Percentiles rank a stretch among this genome's conserved stretches.
Conservation (phyloP, 2,329 filamentous ascomycete genomes). For the Phaeophleospora eucalypticola region DNA sequence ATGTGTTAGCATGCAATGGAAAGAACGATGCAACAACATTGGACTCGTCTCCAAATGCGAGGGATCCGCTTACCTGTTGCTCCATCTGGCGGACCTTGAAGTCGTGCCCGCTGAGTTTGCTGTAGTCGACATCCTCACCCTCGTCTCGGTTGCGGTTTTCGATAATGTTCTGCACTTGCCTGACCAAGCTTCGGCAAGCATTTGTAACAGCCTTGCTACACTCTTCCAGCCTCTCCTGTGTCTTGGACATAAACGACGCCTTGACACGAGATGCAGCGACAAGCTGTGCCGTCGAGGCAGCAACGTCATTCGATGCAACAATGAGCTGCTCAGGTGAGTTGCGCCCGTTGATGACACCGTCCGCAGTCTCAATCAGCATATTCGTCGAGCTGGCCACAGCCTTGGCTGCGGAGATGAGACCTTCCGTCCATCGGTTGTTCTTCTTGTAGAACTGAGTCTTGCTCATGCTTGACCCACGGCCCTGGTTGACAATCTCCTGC, state of each 20-base stretch:
- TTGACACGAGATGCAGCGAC: conserved; percentile 95
- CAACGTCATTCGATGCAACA: conserved; percentile 94
- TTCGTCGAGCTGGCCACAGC: conserved; percentile 92
- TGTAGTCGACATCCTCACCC: conserved; percentile 77
- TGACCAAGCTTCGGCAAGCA: conserved; percentile 80
- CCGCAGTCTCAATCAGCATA: conserved; percentile 94
- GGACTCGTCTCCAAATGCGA: background rate
- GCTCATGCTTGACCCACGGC: conserved; percentile 69
- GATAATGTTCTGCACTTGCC: conserved; percentile 93
- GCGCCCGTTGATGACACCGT: conserved; percentile 85
- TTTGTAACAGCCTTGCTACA: conserved; percentile 89
- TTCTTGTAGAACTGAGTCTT: conserved; percentile 98
- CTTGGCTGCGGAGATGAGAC: conserved; percentile 93
- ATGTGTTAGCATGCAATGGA: conserved; percentile 7
- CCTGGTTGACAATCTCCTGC: conserved; percentile 92
- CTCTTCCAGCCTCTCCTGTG: conserved; percentile 82
- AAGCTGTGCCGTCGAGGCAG: conserved; percentile 91
- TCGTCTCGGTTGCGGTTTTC: conserved; percentile 78
- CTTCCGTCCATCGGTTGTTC: conserved; percentile 99
- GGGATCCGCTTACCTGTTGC: conserved; percentile 73
- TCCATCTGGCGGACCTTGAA: conserved; percentile 99
- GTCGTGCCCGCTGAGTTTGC: conserved; percentile 82
- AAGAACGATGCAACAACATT: no score
- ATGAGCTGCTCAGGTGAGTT: conserved; percentile 97
- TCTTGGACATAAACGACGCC: conserved; percentile 97